Evolutionary conservation across 2,329 filamentous ascomycete species (phyloP).

Genomic region (Periglandula ipomoeae): DNA sequence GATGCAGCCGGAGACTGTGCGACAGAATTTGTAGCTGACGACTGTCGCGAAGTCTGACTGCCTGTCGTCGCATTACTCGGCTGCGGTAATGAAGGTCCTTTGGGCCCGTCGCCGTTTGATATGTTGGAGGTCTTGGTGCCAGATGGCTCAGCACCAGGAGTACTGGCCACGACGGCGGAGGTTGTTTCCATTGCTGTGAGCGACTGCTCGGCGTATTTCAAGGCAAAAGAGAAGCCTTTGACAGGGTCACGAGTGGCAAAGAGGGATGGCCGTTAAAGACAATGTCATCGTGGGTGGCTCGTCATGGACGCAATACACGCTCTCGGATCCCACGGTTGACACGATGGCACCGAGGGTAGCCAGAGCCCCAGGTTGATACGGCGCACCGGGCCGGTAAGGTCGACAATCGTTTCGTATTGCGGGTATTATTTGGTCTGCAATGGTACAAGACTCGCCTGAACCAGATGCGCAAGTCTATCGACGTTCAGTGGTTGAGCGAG

Average conservation of each 20-base stretch:
- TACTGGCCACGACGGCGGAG: constrained; percentile 13
- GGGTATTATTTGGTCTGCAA: no score
- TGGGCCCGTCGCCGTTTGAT: background rate
- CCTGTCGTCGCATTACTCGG: constrained; percentile 14
- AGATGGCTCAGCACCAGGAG: constrained; percentile 12
- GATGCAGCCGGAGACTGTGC: constrained; percentile 28
- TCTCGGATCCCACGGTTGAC: constrained; percentile 6
- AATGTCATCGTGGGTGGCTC: constrained; percentile 26
- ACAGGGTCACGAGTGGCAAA: constrained; percentile 19
- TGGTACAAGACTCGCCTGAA: background rate
- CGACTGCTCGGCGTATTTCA: constrained; percentile 18
- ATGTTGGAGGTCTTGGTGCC: constrained; percentile 3
- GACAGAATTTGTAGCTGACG: constrained; percentile 27
- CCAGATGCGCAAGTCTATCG: background rate
- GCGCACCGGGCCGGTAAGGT: no score
- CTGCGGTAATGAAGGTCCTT: constrained; percentile 2
- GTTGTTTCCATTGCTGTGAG: constrained; percentile 26
- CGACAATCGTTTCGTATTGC: no score
- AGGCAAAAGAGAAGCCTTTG: constrained; percentile 20
- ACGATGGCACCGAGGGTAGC: background rate
- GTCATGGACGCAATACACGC: constrained; percentile 19
- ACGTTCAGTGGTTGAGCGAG: background rate
- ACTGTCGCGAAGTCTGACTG: constrained; percentile 25
- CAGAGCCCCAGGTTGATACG: background rate
- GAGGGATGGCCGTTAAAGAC: constrained; percentile 1